Evolutionary conservation across 2,329 filamentous ascomycete genomes (phyloP), one percentile per base, ranked within the genome.

Genomic region (Beauveria asiatica): DNA sequence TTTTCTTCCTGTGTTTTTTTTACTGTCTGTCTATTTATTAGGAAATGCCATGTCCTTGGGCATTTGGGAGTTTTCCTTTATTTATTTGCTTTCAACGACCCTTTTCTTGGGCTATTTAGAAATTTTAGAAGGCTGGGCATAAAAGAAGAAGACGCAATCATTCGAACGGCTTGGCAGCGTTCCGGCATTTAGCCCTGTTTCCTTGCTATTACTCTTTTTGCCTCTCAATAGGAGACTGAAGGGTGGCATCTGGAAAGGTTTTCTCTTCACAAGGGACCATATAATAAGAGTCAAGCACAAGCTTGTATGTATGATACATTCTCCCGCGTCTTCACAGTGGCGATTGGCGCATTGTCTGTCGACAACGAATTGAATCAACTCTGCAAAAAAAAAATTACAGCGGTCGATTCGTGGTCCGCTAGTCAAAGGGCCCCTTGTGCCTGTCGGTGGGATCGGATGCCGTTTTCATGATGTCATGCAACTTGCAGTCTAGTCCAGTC

Each of bases 381-480:
- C 33, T 37, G 33, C 33, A 16, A 37, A 23, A 5, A 23, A 23
- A 37, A 37, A 5, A 13, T 11, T 16, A 16, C 6, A 33, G 6
- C 6, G 17, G 33, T 27, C 2, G 19, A 19, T 41, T 19, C 11
- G 16, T 16, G 37, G 33, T 58, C 48, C 30, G 50, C 46, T 46
- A 37, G 10, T 2, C 19, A 25, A 10, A 11, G n/a, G 49, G 10
- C 33, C 21, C 5, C 7, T 52, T 23, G 39, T 37, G 25, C 56
- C 48, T 54, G 39, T 48, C 42, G 49, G 57, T 23, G 42, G n/a
- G 30, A 54, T 54, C 41, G 30, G 27, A 21, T 42, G 57, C 41
- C 57, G 41, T 48, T n/a, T 53, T 46, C 57, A 59, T 60, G 57
- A 60, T 60, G 57, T 60, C 50, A 54, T 54, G 7, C 30, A 39